phyloP scores from a whole-genome alignment of 2,329 filamentous ascomycete species.

The Microcyclosporella mali region DNA sequence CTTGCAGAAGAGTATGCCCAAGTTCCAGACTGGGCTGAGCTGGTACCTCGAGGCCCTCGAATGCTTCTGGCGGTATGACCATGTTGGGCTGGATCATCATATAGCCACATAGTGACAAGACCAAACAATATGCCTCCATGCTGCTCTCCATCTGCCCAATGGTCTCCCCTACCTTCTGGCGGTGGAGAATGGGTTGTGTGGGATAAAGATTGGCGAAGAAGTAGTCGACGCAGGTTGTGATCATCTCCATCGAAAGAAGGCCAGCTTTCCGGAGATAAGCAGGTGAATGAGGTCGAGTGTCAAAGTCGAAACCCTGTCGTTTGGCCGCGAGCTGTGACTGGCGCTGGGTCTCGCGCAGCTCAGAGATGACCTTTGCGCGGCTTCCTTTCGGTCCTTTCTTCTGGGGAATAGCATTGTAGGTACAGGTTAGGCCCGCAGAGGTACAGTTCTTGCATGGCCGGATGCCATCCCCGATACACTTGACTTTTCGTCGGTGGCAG shows the following conservation, averaged over 20 bases:
- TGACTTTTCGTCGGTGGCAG: conserved; percentile 46
- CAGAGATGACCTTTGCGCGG: conserved; percentile 57
- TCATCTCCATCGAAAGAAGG: conserved; percentile 46
- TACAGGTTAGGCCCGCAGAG: conserved; percentile 55
- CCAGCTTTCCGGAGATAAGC: conserved; percentile 43
- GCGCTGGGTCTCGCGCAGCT: conserved; percentile 50
- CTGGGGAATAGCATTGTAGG: conserved; percentile 58
- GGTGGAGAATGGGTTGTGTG: conserved; percentile 57
- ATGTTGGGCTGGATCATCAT: conserved; percentile 47
- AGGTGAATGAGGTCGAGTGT: conserved; percentile 36
- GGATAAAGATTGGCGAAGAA: conserved; percentile 59
- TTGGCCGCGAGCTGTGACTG: conserved; percentile 41
- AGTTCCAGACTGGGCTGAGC: conserved; percentile 40
- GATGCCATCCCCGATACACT: conserved; percentile 46
- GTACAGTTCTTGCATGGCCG: conserved; percentile 56
- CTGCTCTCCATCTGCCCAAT: conserved; percentile 47
- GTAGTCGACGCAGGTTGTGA: conserved; percentile 52
- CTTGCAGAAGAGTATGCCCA: conserved; percentile 53
- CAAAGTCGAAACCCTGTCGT: conserved; percentile 34
- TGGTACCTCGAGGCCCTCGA: conserved; percentile 46
- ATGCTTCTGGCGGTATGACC: conserved; percentile 33
- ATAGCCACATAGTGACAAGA: conserved; percentile 47
- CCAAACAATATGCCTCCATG: conserved; percentile 53
- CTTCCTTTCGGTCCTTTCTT: conserved; percentile 60
- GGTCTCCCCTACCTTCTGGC: conserved; percentile 46